These are phyloP conservation scores for Oryza coarctata DNA, from an alignment of 176 grass and related monocot species.

Conservation along the genomic window DNA sequence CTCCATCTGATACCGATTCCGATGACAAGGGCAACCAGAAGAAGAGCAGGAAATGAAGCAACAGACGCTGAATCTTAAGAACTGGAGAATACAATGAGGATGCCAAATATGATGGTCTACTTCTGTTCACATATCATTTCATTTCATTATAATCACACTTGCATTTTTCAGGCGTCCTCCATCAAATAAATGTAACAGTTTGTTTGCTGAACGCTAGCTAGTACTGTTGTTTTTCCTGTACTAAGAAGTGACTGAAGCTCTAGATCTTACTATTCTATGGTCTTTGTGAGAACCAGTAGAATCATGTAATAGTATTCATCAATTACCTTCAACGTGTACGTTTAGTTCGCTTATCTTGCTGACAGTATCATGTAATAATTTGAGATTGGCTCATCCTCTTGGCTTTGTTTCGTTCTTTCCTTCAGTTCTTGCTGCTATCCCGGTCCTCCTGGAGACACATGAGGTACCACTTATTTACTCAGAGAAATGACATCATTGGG, in stretches of 20 bases:
- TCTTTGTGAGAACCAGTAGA: not conserved
- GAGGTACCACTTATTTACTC: conserved; percentile 1
- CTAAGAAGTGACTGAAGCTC: not conserved
- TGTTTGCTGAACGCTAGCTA: not conserved
- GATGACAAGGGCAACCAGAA: conserved; percentile 55
- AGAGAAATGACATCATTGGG: conserved; percentile 13
- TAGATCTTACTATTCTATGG: not conserved
- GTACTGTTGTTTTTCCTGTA: conserved; percentile 2
- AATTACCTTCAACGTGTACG: not conserved
- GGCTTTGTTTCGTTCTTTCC: not conserved
- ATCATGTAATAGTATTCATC: not conserved
- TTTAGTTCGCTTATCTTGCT: not conserved
- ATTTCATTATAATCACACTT: not conserved
- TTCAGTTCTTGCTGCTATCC: not conserved
- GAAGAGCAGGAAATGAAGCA: conserved; percentile 41
- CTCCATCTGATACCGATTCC: conserved; percentile 57
- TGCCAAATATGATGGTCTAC: conserved; percentile 9
- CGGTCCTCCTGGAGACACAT: not conserved
- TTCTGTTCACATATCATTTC: conserved; percentile 1
- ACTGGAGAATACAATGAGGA: not conserved
- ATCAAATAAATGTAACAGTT: conserved; percentile 17
- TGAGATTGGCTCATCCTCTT: not conserved
- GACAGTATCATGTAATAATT: not conserved
- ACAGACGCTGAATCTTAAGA: conserved; percentile 24
- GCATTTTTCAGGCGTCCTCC: not conserved